Evolutionary conservation across 1,284 basidiomycete species (phyloP).

Genomic region (Fomitiporia mediterranea): DNA sequence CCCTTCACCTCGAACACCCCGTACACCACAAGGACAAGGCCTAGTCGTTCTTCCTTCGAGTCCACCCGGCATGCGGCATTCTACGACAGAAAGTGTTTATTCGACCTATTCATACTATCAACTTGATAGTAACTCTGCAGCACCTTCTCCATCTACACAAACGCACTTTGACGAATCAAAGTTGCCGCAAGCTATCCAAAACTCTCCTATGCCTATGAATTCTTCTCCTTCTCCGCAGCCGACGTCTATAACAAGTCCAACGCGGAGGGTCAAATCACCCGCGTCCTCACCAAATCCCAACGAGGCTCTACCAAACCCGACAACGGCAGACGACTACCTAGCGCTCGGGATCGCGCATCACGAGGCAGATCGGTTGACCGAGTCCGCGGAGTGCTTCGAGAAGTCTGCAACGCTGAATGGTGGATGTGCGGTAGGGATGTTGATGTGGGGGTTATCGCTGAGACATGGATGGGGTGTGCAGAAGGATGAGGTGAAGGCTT

Average conservation of each 20-base stretch:
- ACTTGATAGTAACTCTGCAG: slow-evolving; percentile 38
- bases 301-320: not conserved
- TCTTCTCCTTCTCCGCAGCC: slow-evolving; percentile 19
- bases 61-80: slow-evolving; percentile 33
- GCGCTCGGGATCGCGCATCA: slow-evolving; percentile 80
- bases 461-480: slow-evolving; percentile 85
- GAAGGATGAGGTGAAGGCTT: slow-evolving; percentile 73
- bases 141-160: slow-evolving; percentile 31
- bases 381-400: slow-evolving; percentile 79
- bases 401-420: slow-evolving; percentile 70
- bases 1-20: not conserved
- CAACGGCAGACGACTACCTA: slow-evolving; percentile 49
- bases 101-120: slow-evolving; percentile 65
- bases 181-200: slow-evolving; percentile 2
- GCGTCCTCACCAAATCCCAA: slow-evolving; percentile 33
- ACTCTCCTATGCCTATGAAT: not conserved
- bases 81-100: slow-evolving; percentile 50
- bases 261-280: slow-evolving; percentile 18
- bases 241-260: slow-evolving; percentile 21
- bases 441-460: slow-evolving; percentile 88
- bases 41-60: slow-evolving; percentile 23
- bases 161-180: slow-evolving; percentile 1
- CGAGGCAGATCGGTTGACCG: slow-evolving; percentile 68
- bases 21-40: slow-evolving; percentile 16
- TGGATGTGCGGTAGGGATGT: slow-evolving; percentile 85